Conservation (phyloP, 345 rosid species). For the Populus pruinosa region DNA sequence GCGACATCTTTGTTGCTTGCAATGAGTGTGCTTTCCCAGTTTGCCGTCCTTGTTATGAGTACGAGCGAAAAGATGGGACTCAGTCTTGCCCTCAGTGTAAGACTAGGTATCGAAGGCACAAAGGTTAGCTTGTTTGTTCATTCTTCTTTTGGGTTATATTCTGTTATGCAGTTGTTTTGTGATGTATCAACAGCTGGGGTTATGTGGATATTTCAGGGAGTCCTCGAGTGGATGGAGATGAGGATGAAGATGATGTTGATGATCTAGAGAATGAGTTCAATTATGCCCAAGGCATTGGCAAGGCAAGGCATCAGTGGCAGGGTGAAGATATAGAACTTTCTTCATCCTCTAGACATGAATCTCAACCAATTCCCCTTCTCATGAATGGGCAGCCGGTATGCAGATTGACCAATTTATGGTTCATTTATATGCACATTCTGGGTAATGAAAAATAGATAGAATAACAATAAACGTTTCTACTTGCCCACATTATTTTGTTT, state of each 20-base stretch:
- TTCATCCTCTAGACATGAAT: conserved; percentile 85
- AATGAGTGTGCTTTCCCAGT: conserved; percentile 99
- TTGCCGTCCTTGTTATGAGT: conserved; percentile 97
- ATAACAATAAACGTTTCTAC: neutral
- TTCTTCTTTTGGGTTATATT: neutral
- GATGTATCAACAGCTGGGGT: neutral
- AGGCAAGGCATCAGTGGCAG: conserved; percentile 69
- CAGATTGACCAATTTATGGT: conserved; percentile 5
- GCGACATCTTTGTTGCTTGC: conserved; percentile 92
- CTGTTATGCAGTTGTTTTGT: neutral
- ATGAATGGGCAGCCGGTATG: conserved; percentile 79
- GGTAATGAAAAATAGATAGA: neutral
- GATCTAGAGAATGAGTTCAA: conserved; percentile 92
- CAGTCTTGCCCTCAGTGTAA: conserved; percentile 99
- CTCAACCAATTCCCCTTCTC: conserved; percentile 92
- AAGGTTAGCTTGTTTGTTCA: conserved; percentile 45
- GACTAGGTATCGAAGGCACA: conserved; percentile 91
- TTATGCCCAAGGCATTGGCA: conserved; percentile 62
- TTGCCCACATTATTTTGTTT: neutral
- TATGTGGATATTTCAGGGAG: conserved; percentile 54
- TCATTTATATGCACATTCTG: neutral
- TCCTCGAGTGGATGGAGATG: conserved; percentile 93
- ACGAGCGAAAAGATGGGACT: conserved; percentile 96
- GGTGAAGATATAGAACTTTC: conserved; percentile 82
- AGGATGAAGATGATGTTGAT: conserved; percentile 96